Conservation (phyloP, 495 filamentous ascomycete genomes). For the Bryoglossum gracile region DNA sequence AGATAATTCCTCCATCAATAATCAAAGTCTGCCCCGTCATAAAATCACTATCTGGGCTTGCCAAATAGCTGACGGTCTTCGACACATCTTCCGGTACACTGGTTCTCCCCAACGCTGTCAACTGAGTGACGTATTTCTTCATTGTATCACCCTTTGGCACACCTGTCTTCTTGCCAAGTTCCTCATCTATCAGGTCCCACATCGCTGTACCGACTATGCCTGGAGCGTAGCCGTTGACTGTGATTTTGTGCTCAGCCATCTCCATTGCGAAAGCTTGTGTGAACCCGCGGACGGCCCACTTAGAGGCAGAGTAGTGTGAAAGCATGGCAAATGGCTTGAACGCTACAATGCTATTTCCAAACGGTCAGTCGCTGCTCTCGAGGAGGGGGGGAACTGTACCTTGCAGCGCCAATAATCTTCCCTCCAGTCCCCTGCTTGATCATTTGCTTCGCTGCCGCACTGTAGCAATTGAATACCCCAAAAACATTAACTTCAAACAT, state of each 20-base stretch:
- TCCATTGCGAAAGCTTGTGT: constrained; percentile 53
- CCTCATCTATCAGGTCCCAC: constrained; percentile 53
- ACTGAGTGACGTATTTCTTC: constrained; percentile 34
- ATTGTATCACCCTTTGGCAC: constrained; percentile 44
- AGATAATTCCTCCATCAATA: constrained; percentile 55
- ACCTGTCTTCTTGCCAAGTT: constrained; percentile 38
- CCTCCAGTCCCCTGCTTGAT: constrained; percentile 41
- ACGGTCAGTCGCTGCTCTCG: not conserved
- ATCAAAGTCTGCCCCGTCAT: constrained; percentile 56
- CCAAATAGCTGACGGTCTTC: constrained; percentile 49
- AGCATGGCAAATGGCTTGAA: constrained; percentile 46
- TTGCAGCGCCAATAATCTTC: constrained; percentile 49
- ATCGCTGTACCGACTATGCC: constrained; percentile 55
- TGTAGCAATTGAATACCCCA: constrained; percentile 53
- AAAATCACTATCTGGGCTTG: constrained; percentile 46
- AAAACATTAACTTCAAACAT: constrained; percentile 50
- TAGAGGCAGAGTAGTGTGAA: constrained; percentile 49
- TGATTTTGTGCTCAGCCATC: constrained; percentile 49
- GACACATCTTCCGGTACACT: constrained; percentile 53
- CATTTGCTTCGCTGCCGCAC: constrained; percentile 45
- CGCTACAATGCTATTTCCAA: constrained; percentile 37
- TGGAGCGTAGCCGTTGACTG: constrained; percentile 55
- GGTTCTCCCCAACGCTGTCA: constrained; percentile 43
- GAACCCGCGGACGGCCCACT: constrained; percentile 54
- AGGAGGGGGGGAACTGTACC: constrained; percentile 14